Evolutionary conservation across 2,329 filamentous ascomycete species (phyloP).

Genomic region (Exophiala mesophila): DNA sequence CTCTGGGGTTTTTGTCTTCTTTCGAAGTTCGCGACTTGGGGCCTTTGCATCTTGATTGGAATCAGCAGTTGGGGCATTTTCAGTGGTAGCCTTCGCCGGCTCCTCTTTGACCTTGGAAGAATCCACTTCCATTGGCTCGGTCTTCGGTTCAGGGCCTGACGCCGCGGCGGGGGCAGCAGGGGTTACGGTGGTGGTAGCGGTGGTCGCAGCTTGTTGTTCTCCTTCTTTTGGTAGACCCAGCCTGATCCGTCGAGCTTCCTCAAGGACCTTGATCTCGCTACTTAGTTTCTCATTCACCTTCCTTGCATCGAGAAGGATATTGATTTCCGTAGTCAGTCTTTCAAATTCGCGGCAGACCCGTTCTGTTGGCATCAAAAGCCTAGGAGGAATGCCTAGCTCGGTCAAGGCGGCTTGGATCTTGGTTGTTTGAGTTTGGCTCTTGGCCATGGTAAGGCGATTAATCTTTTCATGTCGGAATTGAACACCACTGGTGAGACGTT

Average conservation of each 20-base stretch:
- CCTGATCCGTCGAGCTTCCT: slow-evolving; percentile 29
- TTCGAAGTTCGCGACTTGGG: too few relatives aligned
- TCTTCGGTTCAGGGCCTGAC: neutral
- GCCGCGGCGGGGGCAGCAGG: too few relatives aligned
- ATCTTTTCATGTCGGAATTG: slow-evolving; percentile 70
- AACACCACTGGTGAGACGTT: slow-evolving; percentile 78
- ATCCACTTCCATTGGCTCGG: slow-evolving; percentile 24
- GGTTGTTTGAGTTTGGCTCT: slow-evolving; percentile 47
- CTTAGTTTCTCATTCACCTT: slow-evolving; percentile 46
- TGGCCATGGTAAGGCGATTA: slow-evolving; percentile 46
- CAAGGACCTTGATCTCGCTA: slow-evolving; percentile 44
- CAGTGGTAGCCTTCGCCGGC: too few relatives aligned
- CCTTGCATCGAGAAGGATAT: slow-evolving; percentile 43
- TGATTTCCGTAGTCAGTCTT: slow-evolving; percentile 43
- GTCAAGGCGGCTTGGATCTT: slow-evolving; percentile 45
- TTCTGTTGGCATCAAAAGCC: slow-evolving; percentile 47
- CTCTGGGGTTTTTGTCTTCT: slow-evolving; percentile 44
- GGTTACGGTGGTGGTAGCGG: too few relatives aligned
- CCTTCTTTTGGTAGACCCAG: slow-evolving; percentile 24
- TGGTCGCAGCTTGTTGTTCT: slow-evolving; percentile 7
- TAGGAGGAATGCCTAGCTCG: slow-evolving; percentile 43
- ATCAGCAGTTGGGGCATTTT: too few relatives aligned
- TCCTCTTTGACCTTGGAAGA: slow-evolving; percentile 15
- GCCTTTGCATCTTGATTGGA: too few relatives aligned
- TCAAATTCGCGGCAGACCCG: slow-evolving; percentile 48